Conservation (phyloP, 1,284 basidiomycete genomes). For the Macrocystidia cucumis region DNA sequence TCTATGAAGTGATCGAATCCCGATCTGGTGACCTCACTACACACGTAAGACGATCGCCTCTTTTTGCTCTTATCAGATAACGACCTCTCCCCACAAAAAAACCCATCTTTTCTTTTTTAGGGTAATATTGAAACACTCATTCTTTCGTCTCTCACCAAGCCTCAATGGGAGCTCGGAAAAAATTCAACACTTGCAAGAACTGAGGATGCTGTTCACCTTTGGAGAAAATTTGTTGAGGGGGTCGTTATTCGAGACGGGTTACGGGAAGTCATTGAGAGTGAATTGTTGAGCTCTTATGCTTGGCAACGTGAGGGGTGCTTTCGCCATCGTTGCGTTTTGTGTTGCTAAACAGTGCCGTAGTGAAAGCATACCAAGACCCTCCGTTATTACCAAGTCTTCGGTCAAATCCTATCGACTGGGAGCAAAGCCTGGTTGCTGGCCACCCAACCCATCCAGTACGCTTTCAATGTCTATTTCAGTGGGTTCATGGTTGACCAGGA, state of each 20-base stretch:
- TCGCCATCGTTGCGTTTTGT: not conserved
- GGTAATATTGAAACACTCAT: slow-evolving; percentile 17
- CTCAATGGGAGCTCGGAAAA: slow-evolving; percentile 26
- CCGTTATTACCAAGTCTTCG: slow-evolving; percentile 29
- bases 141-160: slow-evolving; percentile 19
- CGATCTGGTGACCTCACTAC: slow-evolving; percentile 1
- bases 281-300: slow-evolving; percentile 36
- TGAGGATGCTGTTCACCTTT: slow-evolving; percentile 28
- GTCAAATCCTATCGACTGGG: slow-evolving; percentile 40
- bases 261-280: slow-evolving; percentile 28
- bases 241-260: slow-evolving; percentile 27
- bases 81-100: too few relatives aligned
- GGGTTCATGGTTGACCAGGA: slow-evolving; percentile 7
- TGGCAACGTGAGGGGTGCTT: slow-evolving; percentile 34
- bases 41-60: slow-evolving; percentile 2
- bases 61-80: not conserved
- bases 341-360: too few relatives aligned
- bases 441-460: slow-evolving; percentile 47
- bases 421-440: slow-evolving; percentile 43
- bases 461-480: slow-evolving; percentile 5
- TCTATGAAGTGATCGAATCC: slow-evolving; percentile 23
- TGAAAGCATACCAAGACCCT: slow-evolving; percentile 30
- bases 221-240: slow-evolving; percentile 35
- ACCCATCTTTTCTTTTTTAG: too few relatives aligned
- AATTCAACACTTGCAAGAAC: slow-evolving; percentile 16